These are phyloP conservation scores for Bruguiera gymnorhiza DNA, from an alignment of 345 rosid species.

Conservation along the genomic window DNA sequence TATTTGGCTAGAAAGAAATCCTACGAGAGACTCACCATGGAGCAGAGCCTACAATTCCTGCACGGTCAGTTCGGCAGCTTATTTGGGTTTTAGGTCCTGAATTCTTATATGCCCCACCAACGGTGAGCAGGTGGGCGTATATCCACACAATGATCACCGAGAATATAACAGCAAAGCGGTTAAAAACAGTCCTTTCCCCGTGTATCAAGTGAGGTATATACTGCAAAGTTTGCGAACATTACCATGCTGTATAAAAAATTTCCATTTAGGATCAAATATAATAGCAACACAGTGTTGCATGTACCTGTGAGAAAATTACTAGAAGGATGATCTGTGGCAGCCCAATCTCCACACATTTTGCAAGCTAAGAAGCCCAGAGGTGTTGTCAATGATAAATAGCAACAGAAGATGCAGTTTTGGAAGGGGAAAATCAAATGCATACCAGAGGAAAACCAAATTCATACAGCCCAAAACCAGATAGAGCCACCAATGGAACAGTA, in stretches of 20 bases:
- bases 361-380: conserved; percentile 47
- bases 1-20: neutral
- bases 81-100: conserved; percentile 56
- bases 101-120: conserved; percentile 87
- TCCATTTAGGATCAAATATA: neutral
- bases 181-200: conserved; percentile 61
- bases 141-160: conserved; percentile 86
- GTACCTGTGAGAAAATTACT: conserved; percentile 82
- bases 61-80: conserved; percentile 85
- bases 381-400: conserved; percentile 7
- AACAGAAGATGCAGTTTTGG: neutral
- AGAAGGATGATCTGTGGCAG: conserved; percentile 78
- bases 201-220: conserved; percentile 65
- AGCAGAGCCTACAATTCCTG: conserved; percentile 75
- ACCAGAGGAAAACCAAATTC: conserved; percentile 93
- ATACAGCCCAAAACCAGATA: conserved; percentile 91
- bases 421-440: conserved; percentile 17
- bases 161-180: conserved; percentile 84
- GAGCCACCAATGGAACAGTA: conserved; percentile 83
- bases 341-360: conserved; percentile 92
- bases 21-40: conserved; percentile 60
- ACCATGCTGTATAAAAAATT: neutral
- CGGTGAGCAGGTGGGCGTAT: conserved; percentile 88
- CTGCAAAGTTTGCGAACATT: conserved; percentile 40
- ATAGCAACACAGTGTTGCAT: neutral